Evolutionary conservation across 2,329 filamentous ascomycete genomes (phyloP), one percentile per base, ranked within the genome.

Genomic region (Epichloe uncinata): DNA sequence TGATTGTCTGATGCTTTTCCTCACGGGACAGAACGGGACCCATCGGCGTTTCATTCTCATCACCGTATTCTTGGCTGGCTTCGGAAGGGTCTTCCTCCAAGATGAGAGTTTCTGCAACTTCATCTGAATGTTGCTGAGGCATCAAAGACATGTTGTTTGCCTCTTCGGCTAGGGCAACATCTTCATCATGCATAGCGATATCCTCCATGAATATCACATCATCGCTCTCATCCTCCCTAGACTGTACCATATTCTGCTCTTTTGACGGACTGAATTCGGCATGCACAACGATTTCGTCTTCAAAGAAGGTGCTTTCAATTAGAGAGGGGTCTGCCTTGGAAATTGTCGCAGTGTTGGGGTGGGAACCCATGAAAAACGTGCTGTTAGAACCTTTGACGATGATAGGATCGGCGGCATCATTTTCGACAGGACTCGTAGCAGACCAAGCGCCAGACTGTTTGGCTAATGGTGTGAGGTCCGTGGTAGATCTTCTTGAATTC

Each of bases 391-490:
- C 44, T 2, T 43, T 18, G 12, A 12, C 12, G 7, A 12, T 16
- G 12, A 12, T 30, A 6, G 18, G 20, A 11, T 5, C 13, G 15
- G 18, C 34, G 3, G 9, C 26, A 4, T 41, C 2, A 13, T 30
- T 22, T 53, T 65, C 65, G 47, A 60, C 57, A 54, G 57, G 79
- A 54, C 78, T 84, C 22, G 71, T 71, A 1, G 82, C 72, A 54
- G 74, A 73, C 84, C 84, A 87, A 22, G 73, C 71, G 52, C 69
- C 74, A 4, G 87, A 66, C 57, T 82, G 75, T 37, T 75, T 69
- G 4, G 78, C 78, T 37, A 87, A 67, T 22, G 81, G 79, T 1
- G 81, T 84, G 54, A 85, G 83, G 2, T 80, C 79, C 54, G 66
- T 57, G 2, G 61, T 64, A 3, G 61, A 64, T 18, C 64, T 59